A percentile compares a stretch with the other conserved stretches of the same genome.
Evolutionary conservation across 345 rosid genomes (phyloP).

Genomic region (Diplotaxis tenuifolia): DNA sequence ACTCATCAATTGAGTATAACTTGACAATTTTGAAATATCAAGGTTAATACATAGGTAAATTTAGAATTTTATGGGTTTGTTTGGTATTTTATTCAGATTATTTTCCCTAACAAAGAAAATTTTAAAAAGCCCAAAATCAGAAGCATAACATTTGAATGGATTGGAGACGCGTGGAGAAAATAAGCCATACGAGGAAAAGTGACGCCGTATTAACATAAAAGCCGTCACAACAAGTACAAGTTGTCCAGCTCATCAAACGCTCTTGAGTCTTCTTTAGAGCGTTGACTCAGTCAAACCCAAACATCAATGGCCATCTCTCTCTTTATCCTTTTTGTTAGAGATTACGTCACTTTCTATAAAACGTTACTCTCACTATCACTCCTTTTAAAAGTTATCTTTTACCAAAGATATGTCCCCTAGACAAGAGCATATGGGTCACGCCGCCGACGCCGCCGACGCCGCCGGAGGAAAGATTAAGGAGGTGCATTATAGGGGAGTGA

Average conservation of each 20-base stretch:
- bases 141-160: neutral
- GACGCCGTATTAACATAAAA: neutral
- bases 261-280: neutral
- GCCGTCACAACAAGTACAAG: neutral
- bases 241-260: neutral
- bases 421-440: neutral
- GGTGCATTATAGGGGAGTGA: constrained; percentile 55
- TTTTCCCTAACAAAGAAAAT: neutral
- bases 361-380: neutral
- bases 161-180: neutral
- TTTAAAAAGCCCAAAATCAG: neutral
- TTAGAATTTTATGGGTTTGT: neutral
- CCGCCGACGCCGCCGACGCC: constrained; percentile 11
- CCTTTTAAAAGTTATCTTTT: neutral
- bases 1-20: neutral
- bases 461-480: constrained; percentile 24
- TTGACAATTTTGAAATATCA: neutral
- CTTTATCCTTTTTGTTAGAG: neutral
- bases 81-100: neutral
- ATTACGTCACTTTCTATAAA: constrained; percentile 15
- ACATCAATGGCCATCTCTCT: neutral
- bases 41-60: neutral
- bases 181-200: neutral
- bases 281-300: constrained; percentile 25
- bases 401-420: neutral